A percentile compares a stretch with the other conserved stretches of the same genome.
Conservation (phyloP, 306 rosid genomes). For the Lagenaria siceraria region DNA sequence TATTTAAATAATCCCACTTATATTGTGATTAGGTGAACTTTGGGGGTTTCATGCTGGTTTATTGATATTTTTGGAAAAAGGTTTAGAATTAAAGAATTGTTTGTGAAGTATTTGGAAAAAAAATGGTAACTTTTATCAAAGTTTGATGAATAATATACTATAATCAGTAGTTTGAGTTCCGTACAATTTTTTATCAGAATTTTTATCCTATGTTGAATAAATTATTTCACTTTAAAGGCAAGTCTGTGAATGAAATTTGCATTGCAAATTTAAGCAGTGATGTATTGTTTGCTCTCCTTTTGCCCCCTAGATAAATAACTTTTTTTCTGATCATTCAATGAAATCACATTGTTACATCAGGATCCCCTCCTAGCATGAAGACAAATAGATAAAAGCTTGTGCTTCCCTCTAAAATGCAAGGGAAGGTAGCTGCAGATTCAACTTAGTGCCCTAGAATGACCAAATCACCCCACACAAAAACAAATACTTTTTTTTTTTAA, state of each 20-base stretch:
- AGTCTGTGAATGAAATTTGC: not conserved
- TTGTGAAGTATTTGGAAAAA: not conserved
- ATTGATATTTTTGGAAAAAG: not conserved
- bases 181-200: not conserved
- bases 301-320: not conserved
- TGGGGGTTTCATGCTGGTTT: not conserved
- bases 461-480: not conserved
- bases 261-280: not conserved
- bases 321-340: not conserved
- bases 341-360: slow-evolving; percentile 28
- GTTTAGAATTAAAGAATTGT: not conserved
- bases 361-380: slow-evolving; percentile 59
- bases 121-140: not conserved
- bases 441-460: not conserved
- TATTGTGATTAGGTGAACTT: not conserved
- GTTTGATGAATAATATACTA: not conserved
- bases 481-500: not conserved
- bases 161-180: not conserved
- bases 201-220: not conserved
- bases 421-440: slow-evolving; percentile 10
- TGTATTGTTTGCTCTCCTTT: not conserved
- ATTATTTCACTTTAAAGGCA: not conserved
- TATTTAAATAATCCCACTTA: not conserved
- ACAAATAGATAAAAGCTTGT: slow-evolving; percentile 19
- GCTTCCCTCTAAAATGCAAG: slow-evolving; percentile 7